phyloP scores from a whole-genome alignment of 2,329 filamentous ascomycete genomes.

The Alternaria gaisen region DNA sequence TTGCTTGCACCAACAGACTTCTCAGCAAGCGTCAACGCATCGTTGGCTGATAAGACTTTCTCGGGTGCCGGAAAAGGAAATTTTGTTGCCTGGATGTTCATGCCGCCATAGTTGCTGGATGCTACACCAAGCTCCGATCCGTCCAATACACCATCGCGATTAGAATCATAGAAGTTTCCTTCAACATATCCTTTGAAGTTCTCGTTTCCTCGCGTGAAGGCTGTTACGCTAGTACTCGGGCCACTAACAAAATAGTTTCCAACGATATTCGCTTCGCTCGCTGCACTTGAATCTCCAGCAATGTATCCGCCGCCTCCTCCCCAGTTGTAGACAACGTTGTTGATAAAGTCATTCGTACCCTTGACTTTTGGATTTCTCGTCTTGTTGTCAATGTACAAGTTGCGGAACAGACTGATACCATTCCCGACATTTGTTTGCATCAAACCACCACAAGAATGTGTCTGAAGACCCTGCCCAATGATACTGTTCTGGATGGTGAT shows the following conservation, averaged over 20 bases:
- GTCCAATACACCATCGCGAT: constrained; percentile 60
- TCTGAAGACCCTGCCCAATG: constrained; percentile 63
- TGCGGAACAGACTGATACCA: constrained; percentile 62
- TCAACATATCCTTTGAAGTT: constrained; percentile 64
- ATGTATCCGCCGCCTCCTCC: constrained; percentile 65
- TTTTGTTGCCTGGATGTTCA: constrained; percentile 54
- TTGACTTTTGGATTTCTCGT: constrained; percentile 67
- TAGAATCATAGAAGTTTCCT: constrained; percentile 62
- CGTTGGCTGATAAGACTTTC: constrained; percentile 51
- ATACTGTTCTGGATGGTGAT: constrained; percentile 64
- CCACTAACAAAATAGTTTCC: constrained; percentile 67
- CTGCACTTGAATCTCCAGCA: constrained; percentile 59
- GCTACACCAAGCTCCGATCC: constrained; percentile 56
- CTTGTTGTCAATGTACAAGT: constrained; percentile 67
- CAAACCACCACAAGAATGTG: constrained; percentile 62
- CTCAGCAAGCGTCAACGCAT: constrained; percentile 55
- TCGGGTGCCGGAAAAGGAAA: constrained; percentile 58
- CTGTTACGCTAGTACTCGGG: constrained; percentile 59
- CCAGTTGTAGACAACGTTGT: constrained; percentile 65
- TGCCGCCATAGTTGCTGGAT: constrained; percentile 58
- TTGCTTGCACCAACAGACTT: constrained; percentile 55
- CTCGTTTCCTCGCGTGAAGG: constrained; percentile 64
- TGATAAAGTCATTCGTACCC: constrained; percentile 63
- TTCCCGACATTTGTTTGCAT: constrained; percentile 59
- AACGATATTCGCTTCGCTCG: constrained; percentile 62